A percentile compares a stretch with the other conserved stretches of the same genome.
Conservation (phyloP, 2,329 filamentous ascomycete genomes). For the Colletotrichum horii region DNA sequence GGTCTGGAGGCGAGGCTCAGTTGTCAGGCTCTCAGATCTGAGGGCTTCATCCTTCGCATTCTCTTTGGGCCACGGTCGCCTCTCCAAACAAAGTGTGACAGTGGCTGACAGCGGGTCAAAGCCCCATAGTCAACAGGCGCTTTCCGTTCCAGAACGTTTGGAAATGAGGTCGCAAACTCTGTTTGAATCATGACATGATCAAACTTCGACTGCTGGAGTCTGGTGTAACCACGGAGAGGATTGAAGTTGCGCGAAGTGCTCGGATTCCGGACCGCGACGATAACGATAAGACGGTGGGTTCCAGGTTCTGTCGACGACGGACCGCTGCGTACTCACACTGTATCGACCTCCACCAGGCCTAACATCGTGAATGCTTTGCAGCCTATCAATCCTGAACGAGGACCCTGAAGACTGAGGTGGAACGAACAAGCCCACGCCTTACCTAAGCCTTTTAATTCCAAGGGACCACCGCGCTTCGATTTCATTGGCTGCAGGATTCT, state of each 20-base stretch:
- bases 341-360: background rate
- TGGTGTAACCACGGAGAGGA: background rate
- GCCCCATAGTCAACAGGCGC: slow-evolving; percentile 1
- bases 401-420: background rate
- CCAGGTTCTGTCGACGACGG: background rate
- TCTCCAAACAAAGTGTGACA: background rate
- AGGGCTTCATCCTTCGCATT: background rate
- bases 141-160: slow-evolving; percentile 4
- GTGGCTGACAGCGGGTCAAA: background rate
- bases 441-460: background rate
- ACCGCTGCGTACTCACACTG: no score
- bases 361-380: background rate
- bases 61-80: background rate
- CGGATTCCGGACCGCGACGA: background rate
- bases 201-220: background rate
- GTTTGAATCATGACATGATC: slow-evolving; percentile 15
- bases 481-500: slow-evolving; percentile 18
- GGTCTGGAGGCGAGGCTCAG: background rate
- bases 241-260: background rate
- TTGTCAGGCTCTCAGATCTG: background rate
- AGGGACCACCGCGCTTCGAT: background rate
- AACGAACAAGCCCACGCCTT: background rate
- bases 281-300: background rate
- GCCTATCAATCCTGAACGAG: background rate
- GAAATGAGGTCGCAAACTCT: background rate